Evolutionary conservation across 345 rosid genomes (phyloP).

Genomic region (Angophora floribunda): DNA sequence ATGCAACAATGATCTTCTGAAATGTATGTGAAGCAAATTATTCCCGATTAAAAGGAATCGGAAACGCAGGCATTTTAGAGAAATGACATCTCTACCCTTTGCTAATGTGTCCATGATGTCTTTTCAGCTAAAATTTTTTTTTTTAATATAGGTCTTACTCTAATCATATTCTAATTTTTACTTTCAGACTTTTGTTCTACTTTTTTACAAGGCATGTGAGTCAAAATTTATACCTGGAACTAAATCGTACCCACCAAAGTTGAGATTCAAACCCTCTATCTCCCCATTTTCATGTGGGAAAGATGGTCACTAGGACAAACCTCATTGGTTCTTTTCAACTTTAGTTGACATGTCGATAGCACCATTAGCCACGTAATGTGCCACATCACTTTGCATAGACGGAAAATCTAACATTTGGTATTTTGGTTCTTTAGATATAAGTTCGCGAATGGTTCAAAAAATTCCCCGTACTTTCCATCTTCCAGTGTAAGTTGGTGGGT

Average conservation of each 20-base stretch:
- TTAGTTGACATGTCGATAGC: not conserved
- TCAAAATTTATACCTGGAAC: too few species aligned
- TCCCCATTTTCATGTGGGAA: too few species aligned
- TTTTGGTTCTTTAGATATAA: not conserved
- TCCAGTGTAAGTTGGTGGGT: not conserved
- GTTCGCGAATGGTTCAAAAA: not conserved
- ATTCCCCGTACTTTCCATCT: not conserved
- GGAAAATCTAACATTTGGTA: not conserved
- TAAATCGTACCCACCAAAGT: too few species aligned
- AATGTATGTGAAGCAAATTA: not conserved
- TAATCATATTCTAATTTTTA: too few species aligned
- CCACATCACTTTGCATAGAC: not conserved
- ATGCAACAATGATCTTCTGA: not conserved
- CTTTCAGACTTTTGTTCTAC: too few species aligned
- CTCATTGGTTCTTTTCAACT: not conserved
- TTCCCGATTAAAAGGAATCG: not conserved
- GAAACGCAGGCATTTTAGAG: not conserved
- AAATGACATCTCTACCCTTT: not conserved
- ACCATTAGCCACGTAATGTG: not conserved
- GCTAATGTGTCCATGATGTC: not conserved
- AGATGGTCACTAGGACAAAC: too few species aligned
- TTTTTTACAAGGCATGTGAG: too few species aligned
- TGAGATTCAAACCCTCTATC: too few species aligned
- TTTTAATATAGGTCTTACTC: too few species aligned
- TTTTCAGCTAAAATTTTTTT: not conserved